Base-by-base conservation (phyloP, 768 basidiomycete genomes). In the Lyophyllum decastes region DNA sequence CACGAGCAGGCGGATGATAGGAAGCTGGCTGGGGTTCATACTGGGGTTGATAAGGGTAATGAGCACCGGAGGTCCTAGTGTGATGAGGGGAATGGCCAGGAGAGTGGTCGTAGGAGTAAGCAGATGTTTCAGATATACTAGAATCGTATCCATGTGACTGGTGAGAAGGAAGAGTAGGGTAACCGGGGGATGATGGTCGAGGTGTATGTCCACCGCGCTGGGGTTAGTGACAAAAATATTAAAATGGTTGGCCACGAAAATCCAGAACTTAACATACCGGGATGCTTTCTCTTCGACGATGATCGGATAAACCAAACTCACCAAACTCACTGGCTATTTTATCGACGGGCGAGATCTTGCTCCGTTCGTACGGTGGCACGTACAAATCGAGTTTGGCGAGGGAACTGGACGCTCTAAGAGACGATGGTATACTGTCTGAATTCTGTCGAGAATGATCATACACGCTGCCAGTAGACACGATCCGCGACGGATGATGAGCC, bases 331-430 rank as follows among this genome's bases (percentile, higher is more conserved):
- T 82, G 21, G 83, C 70, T n/a, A 90, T 54, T 40, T 76, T 75
- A 59, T 88, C 87, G 24, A 87, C 68, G 1, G 80, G 73, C 16
- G 78, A 67, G 22, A 66, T 57, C 27, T 71, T 70, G 61, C 72
- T 77, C 35, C 78, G 81, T 58, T 92, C 89, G 64, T 94, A 94
- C 1, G 85, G 84, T 0, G 90, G 84, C 35, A 82, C 82, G 66
- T 94, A 94, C 19, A 92, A 73, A 62, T 90, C 87, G 4, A 87
- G 72, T 35, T 80, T 76, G 10, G 83, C 83, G 46, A 82, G 73
- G 21, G 89, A 87, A 62, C 74, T 83, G 5, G 90, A 89, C 19
- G 82, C 73, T 41, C 85, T 76, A 34, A 92, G 66, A 6, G 86
- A 83, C 3, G 87, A 79, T 2, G 89, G 85, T 22, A 86, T 66